Base-by-base conservation (phyloP, 331 rosid species). In the Dryas integrifolia region DNA sequence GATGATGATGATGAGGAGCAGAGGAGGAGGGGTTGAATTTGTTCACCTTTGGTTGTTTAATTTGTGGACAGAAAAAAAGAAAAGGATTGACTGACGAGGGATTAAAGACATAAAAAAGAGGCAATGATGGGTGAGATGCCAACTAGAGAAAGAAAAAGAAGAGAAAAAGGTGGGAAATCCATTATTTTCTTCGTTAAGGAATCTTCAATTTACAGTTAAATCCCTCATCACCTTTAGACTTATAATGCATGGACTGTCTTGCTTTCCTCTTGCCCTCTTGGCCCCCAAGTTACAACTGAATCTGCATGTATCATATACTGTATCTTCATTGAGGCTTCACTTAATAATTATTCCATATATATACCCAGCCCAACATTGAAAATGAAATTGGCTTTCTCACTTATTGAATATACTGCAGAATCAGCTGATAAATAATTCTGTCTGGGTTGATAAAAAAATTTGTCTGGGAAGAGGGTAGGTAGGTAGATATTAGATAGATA, bases 1-100 rank as follows among this genome's bases (percentile, higher is more conserved):
- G 58, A 67, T 53, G 59, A 30, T 30, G 35, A 30, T 30, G 35
- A 44, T 41, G 68, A 63, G 43, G 64, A 38, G 60, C 85, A 83
- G 79, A 73, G 61, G 76, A 82, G 79, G 85, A 78, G 80, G 83
- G 5, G 41, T 83, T 79, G 76, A 45, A 74, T 66, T 82, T 80
- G 50, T 67, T 48, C 72, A 26, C 72, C 66, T 82, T 68, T 82
- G 66, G 65, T 66, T 53, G 62, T 70, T 68, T 74, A 21, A 21
- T 21, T 21, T 67, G 51, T 63, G 62, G 76, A 77, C 48, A 44
- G 21, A 69, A 69, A 50, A 58, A 39, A 39, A 24, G 53, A 26
- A 24, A 58, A 35, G 8, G 44, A 35, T 48, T 58, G 63, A 73
- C 10, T 55, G 57, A 69, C 58, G 49, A 66, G 49, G 58, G 80